Base-by-base conservation (phyloP, 2,329 filamentous ascomycete species). In the Torrubiellomyces zombiae region DNA sequence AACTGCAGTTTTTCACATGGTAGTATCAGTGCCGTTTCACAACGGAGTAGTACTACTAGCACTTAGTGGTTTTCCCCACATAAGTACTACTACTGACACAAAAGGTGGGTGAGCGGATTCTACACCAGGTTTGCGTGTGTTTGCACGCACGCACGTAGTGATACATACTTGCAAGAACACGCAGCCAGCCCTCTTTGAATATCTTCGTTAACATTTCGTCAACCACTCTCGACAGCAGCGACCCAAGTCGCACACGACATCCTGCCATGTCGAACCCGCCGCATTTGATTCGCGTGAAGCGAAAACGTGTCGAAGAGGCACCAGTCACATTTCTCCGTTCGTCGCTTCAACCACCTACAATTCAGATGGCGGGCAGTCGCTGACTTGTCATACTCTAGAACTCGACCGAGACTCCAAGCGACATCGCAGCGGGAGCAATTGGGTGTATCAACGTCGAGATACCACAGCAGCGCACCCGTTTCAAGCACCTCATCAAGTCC, bases 221-320 rank as follows among this genome's bases (percentile, higher is more conserved):
- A n/a, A n/a, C n/a, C n/a, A n/a, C n/a, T n/a, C n/a, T 20, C 13
- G 19, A 11, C 19, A 5, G 19, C 19, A 20, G 19, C 19, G 19
- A 20, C 20, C 6, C 9, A n/a, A 23, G 8, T 26, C 24, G 24
- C n/a, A n/a, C n/a, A n/a, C n/a, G n/a, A n/a, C n/a, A n/a, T n/a
- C n/a, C n/a, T n/a, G n/a, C 20, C 24, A 70, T 70, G 65, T 66
- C 65, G 24, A 49, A 67, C 4, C 67, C 66, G 14, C 66, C 66
- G 14, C 58, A 67, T 32, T 49, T 65, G 24, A 71, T 72, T 44
- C 60, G 63, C 29, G 60, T 72, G 35, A 71, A 71, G 55, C 64
- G 67, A 39, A 71, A 71, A 48, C 60, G 63, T 20, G 58, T 56
- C 25, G 61, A 60, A 10, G 58, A 64, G 29, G 49, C 52, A 9